These are phyloP conservation scores for Exophiala calicioides DNA, from an alignment of 2,329 filamentous ascomycete genomes.

Conservation along the genomic window DNA sequence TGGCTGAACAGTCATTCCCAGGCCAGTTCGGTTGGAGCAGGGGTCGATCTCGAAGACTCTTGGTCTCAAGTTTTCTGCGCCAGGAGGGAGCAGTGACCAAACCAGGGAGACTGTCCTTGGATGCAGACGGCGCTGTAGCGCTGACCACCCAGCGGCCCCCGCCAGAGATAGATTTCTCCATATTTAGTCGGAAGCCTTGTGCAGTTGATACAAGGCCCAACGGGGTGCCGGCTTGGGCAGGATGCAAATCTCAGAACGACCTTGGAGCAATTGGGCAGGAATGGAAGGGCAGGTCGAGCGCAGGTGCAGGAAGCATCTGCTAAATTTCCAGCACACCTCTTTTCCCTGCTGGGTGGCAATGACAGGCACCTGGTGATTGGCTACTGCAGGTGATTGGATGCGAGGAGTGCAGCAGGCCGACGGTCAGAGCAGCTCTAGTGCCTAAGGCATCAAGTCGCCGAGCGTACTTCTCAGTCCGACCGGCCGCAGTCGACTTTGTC, in stretches of 20 bases:
- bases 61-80: no score
- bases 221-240: constrained; percentile 2
- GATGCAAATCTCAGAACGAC: constrained; percentile 21
- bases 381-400: constrained; percentile 10
- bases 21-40: no score
- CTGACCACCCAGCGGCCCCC: constrained; percentile 23
- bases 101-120: constrained; percentile 1
- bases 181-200: constrained; percentile 20
- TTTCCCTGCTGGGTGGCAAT: constrained; percentile 13
- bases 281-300: constrained; percentile 5
- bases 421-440: constrained; percentile 19
- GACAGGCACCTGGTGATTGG: constrained; percentile 15
- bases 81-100: constrained; percentile 9
- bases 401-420: constrained; percentile 18
- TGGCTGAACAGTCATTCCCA: no score
- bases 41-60: no score
- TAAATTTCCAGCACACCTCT: constrained; percentile 18
- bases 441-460: constrained; percentile 1
- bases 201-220: constrained; percentile 1
- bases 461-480: constrained; percentile 27
- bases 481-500: constrained; percentile 12
- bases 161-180: constrained; percentile 16
- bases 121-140: constrained; percentile 17
- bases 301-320: constrained; percentile 17
- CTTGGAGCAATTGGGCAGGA: constrained; percentile 17